Evolutionary conservation across 208 protist genomes (phyloP).

Genomic region (Leishmania arabica): DNA sequence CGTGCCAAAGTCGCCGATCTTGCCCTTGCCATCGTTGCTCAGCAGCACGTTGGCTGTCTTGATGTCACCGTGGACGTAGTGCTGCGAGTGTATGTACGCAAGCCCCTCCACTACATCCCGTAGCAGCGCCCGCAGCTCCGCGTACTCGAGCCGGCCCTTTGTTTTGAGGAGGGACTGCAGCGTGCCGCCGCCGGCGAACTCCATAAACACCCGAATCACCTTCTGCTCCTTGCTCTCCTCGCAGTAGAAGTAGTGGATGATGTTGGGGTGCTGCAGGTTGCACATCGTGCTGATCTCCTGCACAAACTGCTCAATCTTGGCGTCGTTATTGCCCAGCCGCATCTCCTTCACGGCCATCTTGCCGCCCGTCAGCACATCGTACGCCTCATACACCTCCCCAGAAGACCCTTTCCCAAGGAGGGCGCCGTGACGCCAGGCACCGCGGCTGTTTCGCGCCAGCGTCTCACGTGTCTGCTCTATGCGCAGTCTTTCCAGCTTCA

Average conservation of each 20-base stretch:
- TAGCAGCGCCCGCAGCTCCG: slow-evolving; percentile 66
- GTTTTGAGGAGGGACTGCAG: slow-evolving; percentile 64
- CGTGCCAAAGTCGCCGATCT: slow-evolving; percentile 94
- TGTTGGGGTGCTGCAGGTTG: slow-evolving; percentile 92
- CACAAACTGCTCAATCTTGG: slow-evolving; percentile 78
- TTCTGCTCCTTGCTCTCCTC: slow-evolving; percentile 69
- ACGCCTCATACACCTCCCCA: slow-evolving; percentile 88
- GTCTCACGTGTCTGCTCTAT: slow-evolving; percentile 80
- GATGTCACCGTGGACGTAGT: slow-evolving; percentile 93
- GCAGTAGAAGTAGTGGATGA: slow-evolving; percentile 95
- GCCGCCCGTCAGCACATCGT: slow-evolving; percentile 82
- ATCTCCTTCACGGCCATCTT: slow-evolving; percentile 93
- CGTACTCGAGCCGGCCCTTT: slow-evolving; percentile 65
- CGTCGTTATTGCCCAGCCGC: slow-evolving; percentile 57
- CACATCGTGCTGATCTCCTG: slow-evolving; percentile 90
- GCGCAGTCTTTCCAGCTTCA: slow-evolving; percentile 75
- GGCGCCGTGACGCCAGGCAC: slow-evolving; percentile 74
- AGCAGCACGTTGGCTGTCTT: slow-evolving; percentile 94
- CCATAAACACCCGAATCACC: slow-evolving; percentile 90
- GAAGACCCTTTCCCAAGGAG: slow-evolving; percentile 85
- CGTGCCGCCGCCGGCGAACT: slow-evolving; percentile 86
- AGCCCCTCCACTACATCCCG: slow-evolving; percentile 84
- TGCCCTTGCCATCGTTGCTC: slow-evolving; percentile 66
- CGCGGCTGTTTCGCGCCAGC: slow-evolving; percentile 81
- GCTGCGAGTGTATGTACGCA: slow-evolving; percentile 91